Percentiles rank a stretch among this genome's conserved stretches.
These are phyloP conservation scores for Kwoniella europaea DNA, from an alignment of 768 basidiomycete species.

Conservation along the genomic window DNA sequence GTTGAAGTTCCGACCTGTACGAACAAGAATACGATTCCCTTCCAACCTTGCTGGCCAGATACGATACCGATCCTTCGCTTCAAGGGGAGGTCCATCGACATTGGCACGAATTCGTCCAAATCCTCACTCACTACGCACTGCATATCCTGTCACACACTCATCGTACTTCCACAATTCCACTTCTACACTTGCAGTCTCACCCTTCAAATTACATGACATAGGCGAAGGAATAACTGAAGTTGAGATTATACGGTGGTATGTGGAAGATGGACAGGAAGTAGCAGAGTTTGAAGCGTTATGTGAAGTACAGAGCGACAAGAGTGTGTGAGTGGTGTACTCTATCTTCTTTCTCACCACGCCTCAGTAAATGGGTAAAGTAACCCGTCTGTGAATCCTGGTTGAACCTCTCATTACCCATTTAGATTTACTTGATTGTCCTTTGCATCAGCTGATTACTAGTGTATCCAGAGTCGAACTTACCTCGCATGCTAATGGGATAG, in stretches of 20 bases:
- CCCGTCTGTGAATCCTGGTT: background rate
- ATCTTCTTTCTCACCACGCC: background rate
- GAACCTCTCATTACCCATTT: background rate
- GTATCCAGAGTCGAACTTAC: conserved; percentile 46
- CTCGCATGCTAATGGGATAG: conserved; percentile 38
- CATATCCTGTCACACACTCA: background rate
- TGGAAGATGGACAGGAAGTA: conserved; percentile 42
- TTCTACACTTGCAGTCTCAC: conserved; percentile 16
- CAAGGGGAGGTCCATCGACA: no score
- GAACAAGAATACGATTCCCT: no score
- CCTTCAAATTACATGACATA: conserved; percentile 54
- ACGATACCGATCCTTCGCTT: background rate
- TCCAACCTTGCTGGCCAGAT: background rate
- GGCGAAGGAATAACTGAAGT: conserved; percentile 56
- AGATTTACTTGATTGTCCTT: no score
- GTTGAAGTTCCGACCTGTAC: no score
- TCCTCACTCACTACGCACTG: no score
- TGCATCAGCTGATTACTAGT: background rate
- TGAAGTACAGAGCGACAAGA: conserved; percentile 55
- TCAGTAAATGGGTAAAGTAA: background rate
- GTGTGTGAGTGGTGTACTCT: conserved; percentile 36
- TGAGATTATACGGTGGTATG: conserved; percentile 50
- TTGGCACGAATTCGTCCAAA: background rate
- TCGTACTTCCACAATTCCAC: conserved; percentile 11
- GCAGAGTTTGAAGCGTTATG: conserved; percentile 51